Conservation (phyloP, 164 flowering plant genomes). For the Malania oleifera region DNA sequence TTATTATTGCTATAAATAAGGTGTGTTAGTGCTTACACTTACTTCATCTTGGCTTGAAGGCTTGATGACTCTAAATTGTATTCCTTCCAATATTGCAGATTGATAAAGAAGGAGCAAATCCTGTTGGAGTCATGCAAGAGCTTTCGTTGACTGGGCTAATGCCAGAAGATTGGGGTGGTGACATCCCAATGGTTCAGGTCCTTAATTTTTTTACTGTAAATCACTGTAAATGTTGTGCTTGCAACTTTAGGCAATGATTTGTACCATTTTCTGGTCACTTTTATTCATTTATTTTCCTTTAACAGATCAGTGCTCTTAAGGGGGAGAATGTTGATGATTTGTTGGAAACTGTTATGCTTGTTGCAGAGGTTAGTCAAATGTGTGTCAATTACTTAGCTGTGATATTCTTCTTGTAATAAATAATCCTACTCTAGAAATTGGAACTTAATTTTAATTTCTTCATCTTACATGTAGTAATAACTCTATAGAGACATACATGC, state of each 20-base stretch:
- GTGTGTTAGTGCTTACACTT: constrained; percentile 21
- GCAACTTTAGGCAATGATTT: constrained; percentile 9
- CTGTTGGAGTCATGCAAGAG: constrained; percentile 90
- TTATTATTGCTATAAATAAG: constrained; percentile 86
- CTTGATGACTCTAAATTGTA: constrained; percentile 7
- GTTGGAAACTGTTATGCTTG: constrained; percentile 86
- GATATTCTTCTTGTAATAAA: constrained; percentile 1
- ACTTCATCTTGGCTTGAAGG: background rate
- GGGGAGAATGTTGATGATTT: constrained; percentile 82
- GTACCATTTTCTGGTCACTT: background rate
- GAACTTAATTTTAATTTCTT: no score
- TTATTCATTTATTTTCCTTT: constrained; percentile 4
- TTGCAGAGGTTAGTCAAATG: constrained; percentile 69
- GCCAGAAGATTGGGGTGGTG: constrained; percentile 99
- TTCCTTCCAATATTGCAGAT: constrained; percentile 39
- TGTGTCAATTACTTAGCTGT: background rate
- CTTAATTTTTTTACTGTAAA: background rate
- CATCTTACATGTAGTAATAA: no score
- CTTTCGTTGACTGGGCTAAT: constrained; percentile 85
- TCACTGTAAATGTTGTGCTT: background rate
- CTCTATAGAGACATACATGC: no score
- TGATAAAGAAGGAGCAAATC: constrained; percentile 92
- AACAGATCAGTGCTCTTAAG: constrained; percentile 90
- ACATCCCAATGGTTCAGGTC: constrained; percentile 87
- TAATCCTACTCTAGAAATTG: no score